phyloP scores from a whole-genome alignment of 306 rosid species.

The Ochetophila trinervis region DNA sequence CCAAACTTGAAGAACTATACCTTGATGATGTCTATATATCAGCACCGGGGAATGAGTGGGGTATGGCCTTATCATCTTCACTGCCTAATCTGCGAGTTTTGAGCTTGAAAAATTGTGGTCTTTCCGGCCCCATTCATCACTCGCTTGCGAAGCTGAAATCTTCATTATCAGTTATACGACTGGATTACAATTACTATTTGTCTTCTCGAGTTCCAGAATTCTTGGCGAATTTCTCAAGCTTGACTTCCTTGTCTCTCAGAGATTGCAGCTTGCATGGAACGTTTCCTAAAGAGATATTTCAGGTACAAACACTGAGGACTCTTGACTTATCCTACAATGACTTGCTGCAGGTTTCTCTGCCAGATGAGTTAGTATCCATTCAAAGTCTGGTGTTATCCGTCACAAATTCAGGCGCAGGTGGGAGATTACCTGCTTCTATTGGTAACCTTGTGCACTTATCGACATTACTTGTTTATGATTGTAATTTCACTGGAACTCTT shows the following conservation, averaged over 20 bases:
- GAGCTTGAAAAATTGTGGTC: background rate
- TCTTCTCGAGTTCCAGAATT: background rate
- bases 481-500: slow-evolving; percentile 10
- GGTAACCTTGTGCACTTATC: background rate
- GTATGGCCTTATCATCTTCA: background rate
- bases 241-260: background rate
- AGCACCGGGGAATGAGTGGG: background rate
- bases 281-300: slow-evolving; percentile 5
- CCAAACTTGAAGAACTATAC: background rate
- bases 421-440: background rate
- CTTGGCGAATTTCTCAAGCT: background rate
- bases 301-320: background rate
- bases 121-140: slow-evolving; percentile 7
- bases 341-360: slow-evolving; percentile 13
- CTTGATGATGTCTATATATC: slow-evolving; percentile 15
- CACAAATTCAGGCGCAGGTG: slow-evolving; percentile 4
- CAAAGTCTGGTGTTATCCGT: background rate
- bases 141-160: slow-evolving; percentile 2
- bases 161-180: background rate
- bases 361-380: slow-evolving; percentile 2
- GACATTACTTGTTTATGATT: background rate
- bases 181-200: background rate
- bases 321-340: background rate
- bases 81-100: slow-evolving; percentile 7
- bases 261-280: background rate